Evolutionary conservation across 768 basidiomycete genomes (phyloP).

Genomic region (Lyophyllum semitale): DNA sequence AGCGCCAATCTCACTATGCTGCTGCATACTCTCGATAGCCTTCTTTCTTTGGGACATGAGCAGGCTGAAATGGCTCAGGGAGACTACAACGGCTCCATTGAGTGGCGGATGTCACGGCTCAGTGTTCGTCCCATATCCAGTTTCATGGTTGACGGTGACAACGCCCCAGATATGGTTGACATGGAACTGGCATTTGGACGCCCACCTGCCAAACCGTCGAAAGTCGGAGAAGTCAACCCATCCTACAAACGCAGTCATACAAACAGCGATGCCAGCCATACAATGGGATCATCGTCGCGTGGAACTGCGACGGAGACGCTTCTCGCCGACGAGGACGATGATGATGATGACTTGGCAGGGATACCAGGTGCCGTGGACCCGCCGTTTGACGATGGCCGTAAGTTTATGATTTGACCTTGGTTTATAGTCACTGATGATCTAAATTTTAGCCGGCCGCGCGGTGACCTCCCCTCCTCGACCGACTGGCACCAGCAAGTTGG

Average conservation of each 20-base stretch:
- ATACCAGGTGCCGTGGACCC: slow-evolving; percentile 21
- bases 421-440: not conserved
- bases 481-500: slow-evolving; percentile 54
- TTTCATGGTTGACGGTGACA: slow-evolving; percentile 27
- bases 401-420: slow-evolving; percentile 17
- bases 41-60: slow-evolving; percentile 66
- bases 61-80: slow-evolving; percentile 70
- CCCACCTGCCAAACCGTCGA: slow-evolving; percentile 7
- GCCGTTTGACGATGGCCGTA: slow-evolving; percentile 42
- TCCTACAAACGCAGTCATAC: slow-evolving; percentile 22
- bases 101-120: slow-evolving; percentile 74
- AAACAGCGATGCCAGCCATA: slow-evolving; percentile 17
- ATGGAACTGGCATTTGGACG: slow-evolving; percentile 45
- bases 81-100: slow-evolving; percentile 75
- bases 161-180: slow-evolving; percentile 51
- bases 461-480: slow-evolving; percentile 34
- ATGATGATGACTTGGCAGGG: slow-evolving; percentile 1
- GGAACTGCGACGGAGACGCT: slow-evolving; percentile 9
- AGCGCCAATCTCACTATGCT: slow-evolving; percentile 57
- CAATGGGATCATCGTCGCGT: slow-evolving; percentile 1
- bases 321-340: slow-evolving; percentile 11
- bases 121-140: slow-evolving; percentile 49
- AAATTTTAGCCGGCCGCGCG: slow-evolving; percentile 8
- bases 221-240: slow-evolving; percentile 1
- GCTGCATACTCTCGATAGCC: slow-evolving; percentile 59